Percentiles rank a stretch among this genome's conserved stretches.
Evolutionary conservation across 805 yeast genomes (phyloP).

Genomic region (Spathaspora girioi): DNA sequence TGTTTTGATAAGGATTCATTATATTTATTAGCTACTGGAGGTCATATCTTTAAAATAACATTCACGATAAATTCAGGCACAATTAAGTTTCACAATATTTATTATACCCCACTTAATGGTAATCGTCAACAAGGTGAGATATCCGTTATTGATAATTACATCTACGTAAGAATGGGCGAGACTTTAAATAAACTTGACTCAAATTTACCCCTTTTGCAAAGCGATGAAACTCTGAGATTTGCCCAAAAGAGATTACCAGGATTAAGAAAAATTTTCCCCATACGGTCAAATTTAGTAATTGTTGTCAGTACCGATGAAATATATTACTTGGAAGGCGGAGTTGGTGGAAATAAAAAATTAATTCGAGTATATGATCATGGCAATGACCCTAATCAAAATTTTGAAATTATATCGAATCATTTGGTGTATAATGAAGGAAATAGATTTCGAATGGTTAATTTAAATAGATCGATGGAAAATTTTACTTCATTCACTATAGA

Average conservation of each 20-base stretch:
- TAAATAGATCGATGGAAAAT: slow-evolving; percentile 3
- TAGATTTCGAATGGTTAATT: slow-evolving; percentile 5
- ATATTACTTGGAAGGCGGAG: not conserved
- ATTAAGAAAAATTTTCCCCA: not conserved
- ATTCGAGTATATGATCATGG: slow-evolving; percentile 2
- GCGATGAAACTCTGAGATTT: not conserved
- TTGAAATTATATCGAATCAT: slow-evolving; percentile 6
- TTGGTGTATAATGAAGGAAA: slow-evolving; percentile 4
- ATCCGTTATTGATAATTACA: not conserved
- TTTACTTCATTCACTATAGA: not conserved
- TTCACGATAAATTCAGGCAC: not conserved
- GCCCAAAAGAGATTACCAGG: not conserved
- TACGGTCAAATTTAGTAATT: not conserved
- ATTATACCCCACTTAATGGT: not conserved
- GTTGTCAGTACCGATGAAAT: not conserved
- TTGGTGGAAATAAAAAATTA: not conserved
- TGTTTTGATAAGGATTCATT: not conserved
- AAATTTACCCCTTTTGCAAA: not conserved
- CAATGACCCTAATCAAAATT: slow-evolving; percentile 6
- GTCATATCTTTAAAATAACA: not conserved
- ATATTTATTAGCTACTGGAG: not conserved
- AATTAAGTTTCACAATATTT: not conserved
- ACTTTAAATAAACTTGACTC: not conserved
- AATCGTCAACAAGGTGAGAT: not conserved
- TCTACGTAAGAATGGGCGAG: not conserved